A percentile compares a stretch with the other conserved stretches of the same genome.
Evolutionary conservation across 306 rosid genomes (phyloP).

Genomic region (Dryas drummondii): DNA sequence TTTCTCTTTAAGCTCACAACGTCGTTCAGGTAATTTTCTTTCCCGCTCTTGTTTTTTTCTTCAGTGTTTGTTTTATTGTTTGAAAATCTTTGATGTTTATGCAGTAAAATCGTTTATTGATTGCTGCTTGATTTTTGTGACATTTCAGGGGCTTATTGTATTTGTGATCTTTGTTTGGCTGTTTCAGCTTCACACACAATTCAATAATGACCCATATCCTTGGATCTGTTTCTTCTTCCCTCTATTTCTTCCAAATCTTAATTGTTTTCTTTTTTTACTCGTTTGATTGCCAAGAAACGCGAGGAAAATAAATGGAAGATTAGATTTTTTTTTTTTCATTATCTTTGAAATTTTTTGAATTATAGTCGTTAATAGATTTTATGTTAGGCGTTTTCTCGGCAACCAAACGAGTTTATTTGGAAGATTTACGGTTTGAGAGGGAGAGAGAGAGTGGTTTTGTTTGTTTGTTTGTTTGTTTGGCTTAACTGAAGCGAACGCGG

Average conservation of each 20-base stretch:
- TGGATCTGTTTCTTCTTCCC: slow-evolving; percentile 13
- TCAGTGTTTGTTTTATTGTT: background rate
- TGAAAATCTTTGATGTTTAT: background rate
- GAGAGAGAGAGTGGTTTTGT: background rate
- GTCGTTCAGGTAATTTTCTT: slow-evolving; percentile 8
- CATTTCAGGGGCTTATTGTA: slow-evolving; percentile 26
- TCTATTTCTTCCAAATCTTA: background rate
- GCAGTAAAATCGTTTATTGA: background rate
- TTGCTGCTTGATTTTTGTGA: slow-evolving; percentile 2
- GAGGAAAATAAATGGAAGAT: background rate
- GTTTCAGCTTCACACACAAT: slow-evolving; percentile 25
- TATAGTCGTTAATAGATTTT: too few relatives aligned
- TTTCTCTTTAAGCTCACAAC: background rate
- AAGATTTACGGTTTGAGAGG: background rate
- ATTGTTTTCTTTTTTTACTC: background rate
- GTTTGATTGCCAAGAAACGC: slow-evolving; percentile 20
- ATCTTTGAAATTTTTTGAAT: background rate
- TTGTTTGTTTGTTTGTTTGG: slow-evolving; percentile 38
- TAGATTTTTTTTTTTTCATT: background rate
- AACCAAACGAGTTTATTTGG: background rate
- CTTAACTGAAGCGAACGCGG: slow-evolving; percentile 76
- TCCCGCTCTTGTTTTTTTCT: too few relatives aligned
- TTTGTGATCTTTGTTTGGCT: slow-evolving; percentile 37
- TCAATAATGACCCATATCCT: slow-evolving; percentile 75
- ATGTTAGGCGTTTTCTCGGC: too few relatives aligned